Evolutionary conservation across 106 monocot genomes (phyloP), one percentile per base, ranked within the genome.

Genomic region (Cymbidium sinense): DNA sequence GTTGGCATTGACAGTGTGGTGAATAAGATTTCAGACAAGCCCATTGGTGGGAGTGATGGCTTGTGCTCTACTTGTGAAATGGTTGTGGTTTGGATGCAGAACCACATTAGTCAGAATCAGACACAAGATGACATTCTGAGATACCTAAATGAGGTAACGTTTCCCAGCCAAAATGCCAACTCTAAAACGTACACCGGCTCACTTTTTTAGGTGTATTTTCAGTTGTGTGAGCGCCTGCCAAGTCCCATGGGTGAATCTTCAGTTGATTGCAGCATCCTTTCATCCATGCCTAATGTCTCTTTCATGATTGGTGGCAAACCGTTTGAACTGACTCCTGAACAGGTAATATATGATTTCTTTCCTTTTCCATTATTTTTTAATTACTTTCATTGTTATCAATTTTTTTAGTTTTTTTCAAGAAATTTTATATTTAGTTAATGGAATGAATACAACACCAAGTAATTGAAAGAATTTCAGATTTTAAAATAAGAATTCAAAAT

Each of bases 61-160:
- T 79, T 87, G 83, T 92, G 88, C 78, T 81, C 85, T 23, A 76
- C 79, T 25, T 92, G 92, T 77, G 87, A 92, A 75, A 87, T 89
- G 88, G 83, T 79, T 27, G 85, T 92, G 37, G 41, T 85, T 29
- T 89, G 92, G 92, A 85, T 92, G 70, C 87, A 87, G 47, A 92
- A 78, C 73, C 88, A 92, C 54, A 64, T 89, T 30, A 79, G 21
- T 30, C 69, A 81, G 81, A 92, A 92, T 69, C 76, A 87, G 50
- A 87, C 88, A 25, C 47, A 83, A 77, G 85, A 92, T 19, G 77
- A 21, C 9, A 81, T 89, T 33, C 17, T 92, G 35, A 82, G 50
- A 21, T 92, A 88, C 70, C 44, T 79, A 44, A 80, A 80, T 74
- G 83, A 89, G 85, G 92, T 92, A 55, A 82, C 5, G 3, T 65